These are phyloP conservation scores for Fonsecaea multimorphosa DNA, from an alignment of 2,329 filamentous ascomycete genomes.

Conservation along the genomic window DNA sequence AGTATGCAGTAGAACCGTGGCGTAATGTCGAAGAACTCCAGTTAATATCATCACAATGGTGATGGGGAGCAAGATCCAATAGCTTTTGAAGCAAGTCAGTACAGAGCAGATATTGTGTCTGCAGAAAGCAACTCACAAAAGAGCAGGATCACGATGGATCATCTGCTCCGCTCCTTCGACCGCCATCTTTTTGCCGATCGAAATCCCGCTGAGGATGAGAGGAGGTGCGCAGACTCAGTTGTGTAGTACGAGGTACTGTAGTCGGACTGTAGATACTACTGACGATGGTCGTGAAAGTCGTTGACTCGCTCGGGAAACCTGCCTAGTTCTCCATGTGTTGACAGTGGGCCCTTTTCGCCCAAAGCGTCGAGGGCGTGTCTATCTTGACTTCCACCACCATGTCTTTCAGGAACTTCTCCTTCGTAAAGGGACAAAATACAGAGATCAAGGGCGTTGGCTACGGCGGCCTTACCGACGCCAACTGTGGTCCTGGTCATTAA, in stretches of 20 bases:
- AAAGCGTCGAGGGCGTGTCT: not conserved
- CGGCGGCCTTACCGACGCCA: not conserved
- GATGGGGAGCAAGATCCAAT: slow-evolving; percentile 98
- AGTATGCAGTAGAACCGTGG: slow-evolving; percentile 84
- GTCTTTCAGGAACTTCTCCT: not conserved
- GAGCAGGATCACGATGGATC: slow-evolving; percentile 96
- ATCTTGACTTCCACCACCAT: slow-evolving; percentile 4
- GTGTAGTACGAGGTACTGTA: not conserved
- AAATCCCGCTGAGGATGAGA: not conserved
- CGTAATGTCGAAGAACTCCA: slow-evolving; percentile 94
- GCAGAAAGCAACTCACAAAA: slow-evolving; percentile 72
- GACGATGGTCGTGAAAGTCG: not conserved
- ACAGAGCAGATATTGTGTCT: slow-evolving; percentile 3
- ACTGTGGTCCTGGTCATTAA: no score
- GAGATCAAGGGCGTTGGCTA: not conserved
- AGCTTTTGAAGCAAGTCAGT: slow-evolving; percentile 61
- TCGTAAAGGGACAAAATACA: not conserved
- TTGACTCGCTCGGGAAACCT: not conserved
- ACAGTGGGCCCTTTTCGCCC: not conserved
- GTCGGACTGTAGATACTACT: not conserved
- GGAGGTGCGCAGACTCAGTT: not conserved
- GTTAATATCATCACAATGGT: slow-evolving; percentile 98
- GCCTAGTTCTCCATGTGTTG: not conserved
- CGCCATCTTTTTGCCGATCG: slow-evolving; percentile 66
- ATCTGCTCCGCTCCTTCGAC: slow-evolving; percentile 81